These are phyloP conservation scores for Amanita thiersii DNA, from an alignment of 768 basidiomycete genomes.

Conservation along the genomic window DNA sequence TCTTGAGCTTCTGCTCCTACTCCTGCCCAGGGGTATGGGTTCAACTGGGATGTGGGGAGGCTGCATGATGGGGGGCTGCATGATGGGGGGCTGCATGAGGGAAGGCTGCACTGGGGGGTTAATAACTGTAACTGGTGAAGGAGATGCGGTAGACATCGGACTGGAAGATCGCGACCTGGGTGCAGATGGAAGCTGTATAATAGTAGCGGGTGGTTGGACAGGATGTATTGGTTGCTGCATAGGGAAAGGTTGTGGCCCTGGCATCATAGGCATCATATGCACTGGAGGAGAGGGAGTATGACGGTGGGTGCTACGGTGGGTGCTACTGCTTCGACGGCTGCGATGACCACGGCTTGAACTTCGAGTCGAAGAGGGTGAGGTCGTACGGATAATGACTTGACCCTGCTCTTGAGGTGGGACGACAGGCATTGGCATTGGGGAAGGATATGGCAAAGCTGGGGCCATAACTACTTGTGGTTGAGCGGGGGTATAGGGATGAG, in stretches of 20 bases:
- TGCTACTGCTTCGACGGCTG: background rate
- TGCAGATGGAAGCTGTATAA: background rate
- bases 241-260: background rate
- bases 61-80: background rate
- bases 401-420: no score
- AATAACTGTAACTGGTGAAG: background rate
- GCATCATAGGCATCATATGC: background rate
- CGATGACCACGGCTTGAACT: background rate
- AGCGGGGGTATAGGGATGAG: slow-evolving; percentile 10
- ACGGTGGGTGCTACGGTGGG: background rate
- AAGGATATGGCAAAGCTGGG: slow-evolving; percentile 8
- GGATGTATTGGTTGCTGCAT: background rate
- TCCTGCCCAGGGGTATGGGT: background rate
- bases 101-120: no score
- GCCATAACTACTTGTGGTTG: slow-evolving; percentile 10
- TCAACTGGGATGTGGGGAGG: background rate
- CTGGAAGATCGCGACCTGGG: background rate
- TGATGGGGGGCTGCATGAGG: no score
- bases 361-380: background rate
- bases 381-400: background rate
- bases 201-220: background rate
- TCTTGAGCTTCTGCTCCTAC: slow-evolving; percentile 4
- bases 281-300: no score
- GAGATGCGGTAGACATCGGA: background rate
- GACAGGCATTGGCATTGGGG: slow-evolving; percentile 7